A percentile compares a stretch with the other conserved stretches of the same genome.
Conservation (phyloP, 495 filamentous ascomycete genomes). For the Annulohypoxylon nitens region DNA sequence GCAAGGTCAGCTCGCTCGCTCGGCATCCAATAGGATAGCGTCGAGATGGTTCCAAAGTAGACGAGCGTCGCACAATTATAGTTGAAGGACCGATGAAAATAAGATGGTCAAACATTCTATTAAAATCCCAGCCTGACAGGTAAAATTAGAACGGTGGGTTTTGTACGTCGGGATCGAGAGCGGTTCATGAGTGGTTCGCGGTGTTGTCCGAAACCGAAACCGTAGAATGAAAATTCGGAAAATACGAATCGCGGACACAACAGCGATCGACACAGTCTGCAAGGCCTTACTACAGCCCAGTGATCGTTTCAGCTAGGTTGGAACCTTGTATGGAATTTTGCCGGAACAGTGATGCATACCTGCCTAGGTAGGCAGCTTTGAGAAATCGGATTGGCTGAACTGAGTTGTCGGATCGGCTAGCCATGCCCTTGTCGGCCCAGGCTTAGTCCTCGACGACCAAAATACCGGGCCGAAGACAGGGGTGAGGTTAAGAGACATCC, state of each 20-base stretch:
- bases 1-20: slow-evolving; percentile 28
- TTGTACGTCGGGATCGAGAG: slow-evolving; percentile 29
- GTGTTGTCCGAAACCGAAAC: slow-evolving; percentile 17
- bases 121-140: slow-evolving; percentile 18
- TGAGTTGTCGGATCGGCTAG: slow-evolving; percentile 38
- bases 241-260: slow-evolving; percentile 8
- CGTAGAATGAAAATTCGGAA: slow-evolving; percentile 6
- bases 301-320: slow-evolving; percentile 23
- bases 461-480: slow-evolving; percentile 42
- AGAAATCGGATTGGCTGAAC: slow-evolving; percentile 12
- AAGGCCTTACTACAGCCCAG: slow-evolving; percentile 16
- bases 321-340: slow-evolving; percentile 12
- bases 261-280: slow-evolving; percentile 8
- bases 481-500: slow-evolving; percentile 18
- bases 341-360: slow-evolving; percentile 13
- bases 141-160: slow-evolving; percentile 19
- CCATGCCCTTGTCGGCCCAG: slow-evolving; percentile 36
- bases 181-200: slow-evolving; percentile 6
- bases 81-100: slow-evolving; percentile 32
- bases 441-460: slow-evolving; percentile 7
- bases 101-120: slow-evolving; percentile 28
- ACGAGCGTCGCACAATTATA: slow-evolving; percentile 30
- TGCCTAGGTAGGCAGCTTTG: background rate
- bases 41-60: slow-evolving; percentile 18
- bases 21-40: slow-evolving; percentile 39